Conservation (phyloP, 2,329 filamentous ascomycete genomes). For the Fusarium abutilonis region DNA sequence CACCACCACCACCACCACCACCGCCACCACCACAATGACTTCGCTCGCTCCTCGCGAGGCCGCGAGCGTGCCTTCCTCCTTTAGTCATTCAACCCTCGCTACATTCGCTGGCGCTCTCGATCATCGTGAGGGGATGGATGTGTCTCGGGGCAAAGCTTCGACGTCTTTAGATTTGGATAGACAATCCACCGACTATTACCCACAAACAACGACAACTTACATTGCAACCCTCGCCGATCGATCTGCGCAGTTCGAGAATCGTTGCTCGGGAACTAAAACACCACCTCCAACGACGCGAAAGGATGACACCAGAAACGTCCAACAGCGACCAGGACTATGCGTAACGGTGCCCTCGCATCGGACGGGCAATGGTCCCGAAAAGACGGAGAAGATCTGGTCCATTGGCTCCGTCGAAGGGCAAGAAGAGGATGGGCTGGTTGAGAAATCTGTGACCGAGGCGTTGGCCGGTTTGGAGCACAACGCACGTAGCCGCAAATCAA, state of each 20-base stretch:
- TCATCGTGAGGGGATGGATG: slow-evolving; percentile 48
- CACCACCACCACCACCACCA: too few species aligned
- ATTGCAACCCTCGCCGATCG: slow-evolving; percentile 46
- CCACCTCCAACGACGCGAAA: slow-evolving; percentile 18
- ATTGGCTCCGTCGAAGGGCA: slow-evolving; percentile 64
- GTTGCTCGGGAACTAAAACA: slow-evolving; percentile 29
- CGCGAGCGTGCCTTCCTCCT: slow-evolving; percentile 48
- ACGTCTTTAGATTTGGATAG: slow-evolving; percentile 51
- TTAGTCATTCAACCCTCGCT: slow-evolving; percentile 46
- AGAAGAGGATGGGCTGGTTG: slow-evolving; percentile 66
- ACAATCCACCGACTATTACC: slow-evolving; percentile 38
- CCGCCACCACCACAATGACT: slow-evolving; percentile 48
- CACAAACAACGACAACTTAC: slow-evolving; percentile 40
- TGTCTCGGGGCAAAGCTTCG: slow-evolving; percentile 45
- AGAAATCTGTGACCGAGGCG: slow-evolving; percentile 71
- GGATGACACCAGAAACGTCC: slow-evolving; percentile 28
- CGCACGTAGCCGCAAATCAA: slow-evolving; percentile 73
- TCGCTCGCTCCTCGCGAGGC: slow-evolving; percentile 45
- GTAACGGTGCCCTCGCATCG: slow-evolving; percentile 57
- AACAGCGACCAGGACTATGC: slow-evolving; percentile 33
- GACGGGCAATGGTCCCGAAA: slow-evolving; percentile 59
- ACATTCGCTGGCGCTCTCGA: slow-evolving; percentile 52
- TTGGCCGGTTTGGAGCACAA: slow-evolving; percentile 70
- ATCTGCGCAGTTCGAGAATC: slow-evolving; percentile 36
- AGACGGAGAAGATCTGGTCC: slow-evolving; percentile 72